Evolutionary conservation across 192 early-diverging fungal species (phyloP), one percentile per base, ranked within the genome.

Genomic region (Cladochytrium replicatum): DNA sequence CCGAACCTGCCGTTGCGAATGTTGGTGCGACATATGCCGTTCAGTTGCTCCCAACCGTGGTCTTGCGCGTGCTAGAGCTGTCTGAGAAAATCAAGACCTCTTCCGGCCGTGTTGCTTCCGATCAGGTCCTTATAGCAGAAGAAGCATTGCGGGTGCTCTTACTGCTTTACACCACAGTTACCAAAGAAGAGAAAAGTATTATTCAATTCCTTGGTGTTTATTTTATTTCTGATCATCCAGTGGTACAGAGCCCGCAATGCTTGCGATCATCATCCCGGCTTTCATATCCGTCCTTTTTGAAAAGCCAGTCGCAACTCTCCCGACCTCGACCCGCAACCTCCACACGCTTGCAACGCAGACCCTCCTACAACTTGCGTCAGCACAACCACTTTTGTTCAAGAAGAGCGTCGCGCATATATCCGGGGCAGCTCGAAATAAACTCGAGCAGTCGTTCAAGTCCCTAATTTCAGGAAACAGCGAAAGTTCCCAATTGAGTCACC

Each of bases 331-430:
- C 5, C 29, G 15, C 6, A 22, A 21, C 15, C 2, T 48, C 0
- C 54, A 65, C 17, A n/a, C 43, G 4, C 41, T 45, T 31, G 30
- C 58, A 1, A 23, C 22, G 1, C 22, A 53, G 19, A 54, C 51
- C 15, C 29, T 65, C n/a, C 22, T 66, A 2, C 52, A 60, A 27
- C 42, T 66, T 4, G 63, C 63, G 5, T 27, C 54, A n/a, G n/a
- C n/a, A n/a, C n/a, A n/a, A n/a, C n/a, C n/a, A n/a, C n/a, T n/a
- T n/a, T n/a, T n/a, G n/a, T n/a, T n/a, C n/a, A n/a, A n/a, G n/a
- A n/a, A n/a, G n/a, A n/a, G n/a, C n/a, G n/a, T n/a, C n/a, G n/a
- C n/a, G n/a, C n/a, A n/a, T n/a, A n/a, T n/a, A n/a, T n/a, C n/a
- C n/a, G n/a, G n/a, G n/a, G n/a, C n/a, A n/a, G n/a, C n/a, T n/a